Evolutionary conservation across 306 rosid genomes (phyloP).

Genomic region (Cucurbita pepo): DNA sequence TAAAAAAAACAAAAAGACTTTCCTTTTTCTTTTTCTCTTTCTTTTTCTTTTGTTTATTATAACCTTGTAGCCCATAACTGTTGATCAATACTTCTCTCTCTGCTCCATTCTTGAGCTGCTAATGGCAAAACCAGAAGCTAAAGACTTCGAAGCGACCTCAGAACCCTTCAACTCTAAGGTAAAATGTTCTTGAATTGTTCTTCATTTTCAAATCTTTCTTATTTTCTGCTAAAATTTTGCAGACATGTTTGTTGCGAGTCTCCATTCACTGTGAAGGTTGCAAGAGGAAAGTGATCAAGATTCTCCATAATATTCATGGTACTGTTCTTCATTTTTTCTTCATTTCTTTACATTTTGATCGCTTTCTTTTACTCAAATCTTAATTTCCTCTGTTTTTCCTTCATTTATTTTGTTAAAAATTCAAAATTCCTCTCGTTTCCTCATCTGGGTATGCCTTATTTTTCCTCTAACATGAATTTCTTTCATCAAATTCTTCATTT

Average conservation of each 20-base stretch:
- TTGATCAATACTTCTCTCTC: constrained; percentile 12
- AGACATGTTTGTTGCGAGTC: constrained; percentile 27
- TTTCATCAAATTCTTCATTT: neutral
- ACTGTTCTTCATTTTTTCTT: neutral
- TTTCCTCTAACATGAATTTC: neutral
- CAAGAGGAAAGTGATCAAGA: constrained; percentile 43
- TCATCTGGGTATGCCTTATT: neutral
- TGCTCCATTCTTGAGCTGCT: neutral
- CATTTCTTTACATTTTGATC: neutral
- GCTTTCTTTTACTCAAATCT: neutral
- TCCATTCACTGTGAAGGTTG: constrained; percentile 75
- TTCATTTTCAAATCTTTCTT: neutral
- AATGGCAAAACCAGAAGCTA: constrained; percentile 37
- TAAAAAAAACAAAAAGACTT: neutral
- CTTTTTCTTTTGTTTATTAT: neutral
- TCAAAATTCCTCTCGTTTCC: neutral
- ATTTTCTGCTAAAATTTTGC: neutral
- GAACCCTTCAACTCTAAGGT: constrained; percentile 60
- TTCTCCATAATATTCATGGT: constrained; percentile 56
- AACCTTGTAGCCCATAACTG: neutral
- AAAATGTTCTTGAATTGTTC: neutral
- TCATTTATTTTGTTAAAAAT: neutral
- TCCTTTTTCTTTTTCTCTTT: no score
- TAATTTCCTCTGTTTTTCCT: neutral
- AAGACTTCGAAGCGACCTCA: constrained; percentile 23